A percentile compares a stretch with the other conserved stretches of the same genome.
Evolutionary conservation across 164 flowering plant genomes (phyloP).

Genomic region (Tetracentron sinense): DNA sequence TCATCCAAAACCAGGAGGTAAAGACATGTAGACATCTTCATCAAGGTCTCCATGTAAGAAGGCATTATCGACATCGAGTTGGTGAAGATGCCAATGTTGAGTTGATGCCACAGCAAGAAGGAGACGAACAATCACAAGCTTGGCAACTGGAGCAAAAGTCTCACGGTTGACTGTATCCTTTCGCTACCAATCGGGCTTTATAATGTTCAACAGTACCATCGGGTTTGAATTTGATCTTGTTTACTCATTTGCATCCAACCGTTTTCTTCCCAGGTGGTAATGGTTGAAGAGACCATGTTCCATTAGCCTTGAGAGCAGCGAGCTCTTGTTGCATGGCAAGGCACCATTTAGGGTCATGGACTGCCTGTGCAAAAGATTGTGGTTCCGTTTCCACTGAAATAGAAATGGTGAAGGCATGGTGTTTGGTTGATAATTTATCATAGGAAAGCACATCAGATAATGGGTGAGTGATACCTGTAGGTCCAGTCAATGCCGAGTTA

Average conservation of each 20-base stretch:
- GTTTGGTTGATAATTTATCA: not conserved
- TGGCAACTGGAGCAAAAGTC: conserved; percentile 11
- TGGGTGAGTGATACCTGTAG: too few species aligned
- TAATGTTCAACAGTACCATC: conserved; percentile 8
- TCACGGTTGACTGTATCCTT: conserved; percentile 11
- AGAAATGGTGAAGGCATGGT: conserved; percentile 14
- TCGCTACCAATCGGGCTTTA: conserved; percentile 10
- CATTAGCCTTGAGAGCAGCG: too few species aligned
- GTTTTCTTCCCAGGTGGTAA: too few species aligned
- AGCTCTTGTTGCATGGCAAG: conserved; percentile 12
- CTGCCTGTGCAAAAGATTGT: conserved; percentile 3
- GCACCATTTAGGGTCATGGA: conserved; percentile 9
- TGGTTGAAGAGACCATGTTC: too few species aligned
- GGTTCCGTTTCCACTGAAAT: conserved; percentile 6
- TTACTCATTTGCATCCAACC: too few species aligned
- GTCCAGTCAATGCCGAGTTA: not conserved
- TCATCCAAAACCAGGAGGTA: conserved; percentile 11
- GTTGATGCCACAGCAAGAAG: conserved; percentile 11
- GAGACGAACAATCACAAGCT: conserved; percentile 9
- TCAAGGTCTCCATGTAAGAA: not conserved
- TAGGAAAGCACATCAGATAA: conserved; percentile 9
- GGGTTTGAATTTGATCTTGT: not conserved
- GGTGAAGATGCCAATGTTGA: conserved; percentile 11
- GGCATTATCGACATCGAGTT: conserved; percentile 9
- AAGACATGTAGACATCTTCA: conserved; percentile 6